These are phyloP conservation scores for Takashimella koratensis DNA, from an alignment of 1,284 basidiomycete species.

Conservation along the genomic window DNA sequence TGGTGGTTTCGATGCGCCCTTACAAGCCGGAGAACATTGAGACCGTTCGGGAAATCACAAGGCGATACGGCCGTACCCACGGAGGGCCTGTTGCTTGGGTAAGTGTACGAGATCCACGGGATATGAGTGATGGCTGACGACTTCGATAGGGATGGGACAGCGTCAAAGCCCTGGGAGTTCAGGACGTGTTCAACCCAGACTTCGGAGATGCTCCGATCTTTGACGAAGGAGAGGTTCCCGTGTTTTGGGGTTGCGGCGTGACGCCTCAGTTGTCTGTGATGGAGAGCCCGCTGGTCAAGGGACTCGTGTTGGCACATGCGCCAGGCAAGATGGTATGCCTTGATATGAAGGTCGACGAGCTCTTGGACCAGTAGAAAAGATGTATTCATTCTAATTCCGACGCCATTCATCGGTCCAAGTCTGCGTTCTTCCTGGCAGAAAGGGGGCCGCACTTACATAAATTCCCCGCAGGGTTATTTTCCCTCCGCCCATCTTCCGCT, in stretches of 20 bases:
- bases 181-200: slow-evolving; percentile 26
- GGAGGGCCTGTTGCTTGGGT: slow-evolving; percentile 41
- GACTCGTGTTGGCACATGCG: slow-evolving; percentile 26
- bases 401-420: no score
- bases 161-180: slow-evolving; percentile 25
- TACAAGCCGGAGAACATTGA: slow-evolving; percentile 20
- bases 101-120: not conserved
- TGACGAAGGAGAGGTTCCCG: slow-evolving; percentile 34
- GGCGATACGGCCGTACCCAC: slow-evolving; percentile 29
- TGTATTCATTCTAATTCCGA: no score
- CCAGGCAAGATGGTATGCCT: slow-evolving; percentile 39
- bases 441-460: no score
- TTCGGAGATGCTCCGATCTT: slow-evolving; percentile 29
- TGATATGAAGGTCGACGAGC: slow-evolving; percentile 21
- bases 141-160: slow-evolving; percentile 33
- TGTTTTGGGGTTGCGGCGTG: slow-evolving; percentile 43
- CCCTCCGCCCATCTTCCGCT: no score
- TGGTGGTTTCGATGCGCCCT: slow-evolving; percentile 43
- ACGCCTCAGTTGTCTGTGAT: slow-evolving; percentile 35
- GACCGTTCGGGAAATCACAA: slow-evolving; percentile 25
- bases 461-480: no score
- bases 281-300: slow-evolving; percentile 17
- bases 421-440: no score
- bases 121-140: not conserved
- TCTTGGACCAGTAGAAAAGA: slow-evolving; percentile 5